Conservation (phyloP, 306 rosid genomes). For the Cicer yamashitae region DNA sequence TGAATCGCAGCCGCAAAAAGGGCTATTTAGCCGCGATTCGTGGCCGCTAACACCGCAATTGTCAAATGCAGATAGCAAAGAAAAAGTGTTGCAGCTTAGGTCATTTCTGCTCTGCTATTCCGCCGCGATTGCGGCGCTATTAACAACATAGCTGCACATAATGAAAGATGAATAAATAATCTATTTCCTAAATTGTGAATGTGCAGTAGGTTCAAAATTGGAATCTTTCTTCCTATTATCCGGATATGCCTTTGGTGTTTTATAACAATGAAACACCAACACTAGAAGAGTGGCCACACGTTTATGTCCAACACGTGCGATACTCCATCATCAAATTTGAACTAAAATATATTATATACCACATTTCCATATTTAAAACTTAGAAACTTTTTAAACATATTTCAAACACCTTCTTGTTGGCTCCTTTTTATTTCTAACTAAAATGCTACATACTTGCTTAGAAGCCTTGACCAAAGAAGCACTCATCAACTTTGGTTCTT, state of each 20-base stretch:
- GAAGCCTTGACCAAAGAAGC: constrained; percentile 82
- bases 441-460: constrained; percentile 66
- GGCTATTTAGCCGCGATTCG: no score
- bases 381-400: background rate
- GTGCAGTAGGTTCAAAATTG: background rate
- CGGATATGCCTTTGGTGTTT: background rate
- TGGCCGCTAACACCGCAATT: no score
- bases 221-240: background rate
- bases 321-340: background rate
- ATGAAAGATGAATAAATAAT: constrained; percentile 1
- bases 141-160: background rate
- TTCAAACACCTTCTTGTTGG: background rate
- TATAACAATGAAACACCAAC: background rate
- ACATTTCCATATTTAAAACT: constrained; percentile 5
- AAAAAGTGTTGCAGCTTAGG: no score
- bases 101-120: no score
- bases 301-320: background rate
- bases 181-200: background rate
- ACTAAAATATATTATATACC: background rate
- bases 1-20: no score
- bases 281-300: background rate
- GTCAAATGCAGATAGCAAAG: no score
- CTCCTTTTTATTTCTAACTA: background rate
- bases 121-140: no score
- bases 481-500: constrained; percentile 82